Evolutionary conservation across 306 rosid species (phyloP).

Genomic region (Trifolium dubium): DNA sequence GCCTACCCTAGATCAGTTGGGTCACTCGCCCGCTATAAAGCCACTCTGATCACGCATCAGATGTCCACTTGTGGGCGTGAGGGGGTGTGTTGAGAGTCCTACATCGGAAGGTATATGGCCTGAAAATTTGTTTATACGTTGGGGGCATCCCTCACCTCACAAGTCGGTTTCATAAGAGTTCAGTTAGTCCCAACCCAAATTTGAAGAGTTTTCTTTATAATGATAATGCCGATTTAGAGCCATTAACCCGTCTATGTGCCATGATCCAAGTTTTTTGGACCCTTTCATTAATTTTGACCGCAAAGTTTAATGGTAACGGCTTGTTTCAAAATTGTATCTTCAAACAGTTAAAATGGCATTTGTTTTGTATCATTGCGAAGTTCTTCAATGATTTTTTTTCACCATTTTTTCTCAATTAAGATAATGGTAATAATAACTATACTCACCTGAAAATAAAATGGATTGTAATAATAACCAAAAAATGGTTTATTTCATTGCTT

Average conservation of each 20-base stretch:
- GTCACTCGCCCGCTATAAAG: neutral
- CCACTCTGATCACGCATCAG: neutral
- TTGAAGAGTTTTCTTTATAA: neutral
- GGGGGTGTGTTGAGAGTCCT: neutral
- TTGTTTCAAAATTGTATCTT: slow-evolving; percentile 22
- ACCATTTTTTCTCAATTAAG: slow-evolving; percentile 35
- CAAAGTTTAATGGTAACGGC: slow-evolving; percentile 25
- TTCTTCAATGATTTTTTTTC: slow-evolving; percentile 16
- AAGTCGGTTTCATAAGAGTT: neutral
- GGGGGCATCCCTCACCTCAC: neutral
- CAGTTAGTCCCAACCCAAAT: neutral
- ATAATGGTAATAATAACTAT: slow-evolving; percentile 14
- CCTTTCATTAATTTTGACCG: slow-evolving; percentile 4
- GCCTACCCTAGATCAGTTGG: neutral
- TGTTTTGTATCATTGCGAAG: slow-evolving; percentile 13
- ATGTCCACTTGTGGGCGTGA: neutral
- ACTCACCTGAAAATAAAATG: slow-evolving; percentile 16
- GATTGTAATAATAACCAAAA: slow-evolving; percentile 4
- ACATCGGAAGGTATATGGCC: neutral
- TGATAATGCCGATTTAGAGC: slow-evolving; percentile 5
- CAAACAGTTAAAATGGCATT: slow-evolving; percentile 15
- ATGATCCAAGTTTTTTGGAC: slow-evolving; percentile 5
- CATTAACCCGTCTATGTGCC: slow-evolving; percentile 1
- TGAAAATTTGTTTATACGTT: neutral
- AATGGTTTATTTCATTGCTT: slow-evolving; percentile 20